Base-by-base conservation (phyloP, 192 early-diverging fungal genomes). In the Coemansia umbellata region DNA sequence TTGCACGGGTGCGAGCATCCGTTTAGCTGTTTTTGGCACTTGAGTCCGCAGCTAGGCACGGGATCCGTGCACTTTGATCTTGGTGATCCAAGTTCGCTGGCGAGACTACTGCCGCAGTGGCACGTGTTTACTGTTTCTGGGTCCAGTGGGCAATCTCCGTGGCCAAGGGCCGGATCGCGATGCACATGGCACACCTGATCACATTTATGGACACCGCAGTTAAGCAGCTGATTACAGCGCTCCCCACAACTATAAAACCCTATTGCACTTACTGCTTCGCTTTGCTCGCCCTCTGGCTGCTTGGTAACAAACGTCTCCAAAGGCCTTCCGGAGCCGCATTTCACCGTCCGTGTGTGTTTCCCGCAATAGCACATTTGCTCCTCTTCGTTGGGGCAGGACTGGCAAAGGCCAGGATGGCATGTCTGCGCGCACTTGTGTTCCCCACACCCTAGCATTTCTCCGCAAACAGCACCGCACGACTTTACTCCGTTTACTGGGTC, bases 401-500 rank as follows among this genome's bases (percentile, higher is more conserved):
- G 63, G 60, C 90, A 92, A 4, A 82, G 50, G 14, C 86, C 90
- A 5, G 81, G 39, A 56, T 92, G 90, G 58, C 90, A 92, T 5
- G 70, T 31, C 21, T 82, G 65, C 26, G 74, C 48, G 60, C 90
- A 92, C 1, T 59, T 42, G 78, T 89, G 89, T 31, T 77, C 76
- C n/a, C 82, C 84, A 45, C 89, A 91, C 21, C 83, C 83, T 30
- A 91, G 61, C 31, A 82, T 47, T 42, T 87, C 79, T 14, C 78
- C 88, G 52, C 89, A 90, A 0, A 82, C 59, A 21, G 80, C 52
- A 7, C 80, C 85, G 72, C 95, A 97, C 1, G 86, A 86, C 42
- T 53, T 53, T 2, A 74, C 76, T 4, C 80, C 85, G 21, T 84
- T 74, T 28, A 74, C 78, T 0, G 84, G 71, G 49, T 88, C 86